Evolutionary conservation across 768 basidiomycete species (phyloP).

Genomic region (Hypholoma fasciculare): DNA sequence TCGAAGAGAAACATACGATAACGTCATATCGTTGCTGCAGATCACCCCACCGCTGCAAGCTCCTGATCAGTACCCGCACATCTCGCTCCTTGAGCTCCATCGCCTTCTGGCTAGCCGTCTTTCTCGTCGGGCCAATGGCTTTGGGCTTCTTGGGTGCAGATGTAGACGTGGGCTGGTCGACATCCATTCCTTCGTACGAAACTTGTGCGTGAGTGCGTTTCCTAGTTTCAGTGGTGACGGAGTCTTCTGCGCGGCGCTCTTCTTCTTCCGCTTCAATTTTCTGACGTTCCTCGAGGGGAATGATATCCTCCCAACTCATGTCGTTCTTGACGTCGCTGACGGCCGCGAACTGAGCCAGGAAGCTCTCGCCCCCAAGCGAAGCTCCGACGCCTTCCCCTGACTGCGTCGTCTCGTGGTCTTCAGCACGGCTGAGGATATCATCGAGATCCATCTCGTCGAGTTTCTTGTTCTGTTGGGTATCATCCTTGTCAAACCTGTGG

Average conservation of each 20-base stretch:
- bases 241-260: slow-evolving; percentile 69
- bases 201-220: slow-evolving; percentile 87
- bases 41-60: slow-evolving; percentile 97
- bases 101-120: slow-evolving; percentile 90
- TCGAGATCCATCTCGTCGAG: slow-evolving; percentile 99
- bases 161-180: slow-evolving; percentile 65
- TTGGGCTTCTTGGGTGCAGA: slow-evolving; percentile 76
- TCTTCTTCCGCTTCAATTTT: slow-evolving; percentile 83
- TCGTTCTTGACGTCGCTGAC: slow-evolving; percentile 99
- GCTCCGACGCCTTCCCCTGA: slow-evolving; percentile 77
- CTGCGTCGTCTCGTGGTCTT: slow-evolving; percentile 93
- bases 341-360: slow-evolving; percentile 92
- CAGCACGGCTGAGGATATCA: slow-evolving; percentile 94
- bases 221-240: slow-evolving; percentile 65
- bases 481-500: slow-evolving; percentile 94
- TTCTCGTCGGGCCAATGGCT: slow-evolving; percentile 69
- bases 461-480: slow-evolving; percentile 88
- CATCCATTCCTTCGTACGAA: slow-evolving; percentile 94
- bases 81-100: slow-evolving; percentile 98
- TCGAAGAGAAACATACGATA: slow-evolving; percentile 62
- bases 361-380: slow-evolving; percentile 96
- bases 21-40: slow-evolving; percentile 91
- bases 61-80: slow-evolving; percentile 91
- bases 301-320: slow-evolving; percentile 99
- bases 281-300: slow-evolving; percentile 88